phyloP scores from a whole-genome alignment of 2,329 filamentous ascomycete genomes.

The Colletotrichum echinochloae region DNA sequence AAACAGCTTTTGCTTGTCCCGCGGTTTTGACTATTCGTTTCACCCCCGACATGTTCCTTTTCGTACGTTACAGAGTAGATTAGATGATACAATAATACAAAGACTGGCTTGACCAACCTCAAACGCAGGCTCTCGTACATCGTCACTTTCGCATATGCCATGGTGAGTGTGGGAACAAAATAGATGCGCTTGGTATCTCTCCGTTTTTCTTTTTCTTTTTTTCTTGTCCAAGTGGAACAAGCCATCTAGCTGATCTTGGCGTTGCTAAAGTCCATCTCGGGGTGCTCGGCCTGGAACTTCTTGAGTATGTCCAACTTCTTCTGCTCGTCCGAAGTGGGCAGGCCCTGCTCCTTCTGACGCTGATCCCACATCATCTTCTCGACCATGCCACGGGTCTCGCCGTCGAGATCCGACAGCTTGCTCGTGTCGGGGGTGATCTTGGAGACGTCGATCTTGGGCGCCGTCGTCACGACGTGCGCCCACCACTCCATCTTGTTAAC shows the following conservation, averaged over 20 bases:
- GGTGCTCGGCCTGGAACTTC: constrained; percentile 87
- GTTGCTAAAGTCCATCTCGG: constrained; percentile 79
- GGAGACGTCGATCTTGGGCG: constrained; percentile 92
- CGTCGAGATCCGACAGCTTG: constrained; percentile 91
- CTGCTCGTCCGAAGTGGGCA: constrained; percentile 92
- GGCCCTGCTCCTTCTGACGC: constrained; percentile 92
- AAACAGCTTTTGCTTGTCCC: constrained; percentile 43
- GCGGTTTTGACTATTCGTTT: constrained; percentile 73
- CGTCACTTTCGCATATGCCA: not conserved
- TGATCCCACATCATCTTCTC: constrained; percentile 99
- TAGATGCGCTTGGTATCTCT: not conserved
- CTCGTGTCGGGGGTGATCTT: constrained; percentile 96
- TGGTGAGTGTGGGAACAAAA: not conserved
- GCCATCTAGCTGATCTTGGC: constrained; percentile 66
- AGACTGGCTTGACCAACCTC: not conserved
- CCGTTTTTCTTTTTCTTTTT: not conserved
- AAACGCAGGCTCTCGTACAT: not conserved
- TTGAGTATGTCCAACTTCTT: constrained; percentile 93
- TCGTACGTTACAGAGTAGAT: not conserved
- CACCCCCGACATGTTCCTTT: constrained; percentile 67
- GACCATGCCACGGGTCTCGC: constrained; percentile 95
- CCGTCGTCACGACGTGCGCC: constrained; percentile 87
- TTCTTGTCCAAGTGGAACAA: not conserved
- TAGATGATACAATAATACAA: constrained; percentile 20
- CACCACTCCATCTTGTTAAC: constrained; percentile 98